Conservation (phyloP, 2,329 filamentous ascomycete genomes). For the Colletotrichum chlorophyti region DNA sequence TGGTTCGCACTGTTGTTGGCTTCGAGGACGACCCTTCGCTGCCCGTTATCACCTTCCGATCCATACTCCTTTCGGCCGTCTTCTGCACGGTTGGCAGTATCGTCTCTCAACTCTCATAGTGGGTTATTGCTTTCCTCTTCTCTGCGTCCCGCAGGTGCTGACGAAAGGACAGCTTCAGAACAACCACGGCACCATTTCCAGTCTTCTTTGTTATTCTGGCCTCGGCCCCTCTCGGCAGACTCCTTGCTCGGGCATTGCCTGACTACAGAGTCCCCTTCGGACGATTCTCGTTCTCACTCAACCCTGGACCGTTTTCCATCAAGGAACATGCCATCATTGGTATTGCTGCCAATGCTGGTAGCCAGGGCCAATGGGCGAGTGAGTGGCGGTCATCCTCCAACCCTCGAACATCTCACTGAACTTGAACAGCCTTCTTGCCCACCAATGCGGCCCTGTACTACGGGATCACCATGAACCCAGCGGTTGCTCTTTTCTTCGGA, state of each 20-base stretch:
- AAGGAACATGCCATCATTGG: constrained; percentile 66
- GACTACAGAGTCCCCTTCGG: constrained; percentile 54
- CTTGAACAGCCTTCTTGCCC: constrained; percentile 2
- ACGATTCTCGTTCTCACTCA: constrained; percentile 57
- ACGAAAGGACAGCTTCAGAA: constrained; percentile 62
- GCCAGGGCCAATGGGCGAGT: constrained; percentile 26
- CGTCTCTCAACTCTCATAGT: constrained; percentile 22
- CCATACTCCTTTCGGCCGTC: constrained; percentile 58
- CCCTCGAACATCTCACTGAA: neutral
- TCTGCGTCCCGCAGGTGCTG: neutral
- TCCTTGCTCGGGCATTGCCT: constrained; percentile 58
- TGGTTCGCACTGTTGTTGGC: constrained; percentile 62
- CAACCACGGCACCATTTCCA: constrained; percentile 63
- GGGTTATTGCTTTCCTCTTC: neutral
- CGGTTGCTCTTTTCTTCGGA: constrained; percentile 66
- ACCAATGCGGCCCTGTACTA: constrained; percentile 63
- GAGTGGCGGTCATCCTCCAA: neutral
- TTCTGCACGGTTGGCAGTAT: constrained; percentile 17
- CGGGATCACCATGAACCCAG: constrained; percentile 56
- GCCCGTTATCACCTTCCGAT: constrained; percentile 65
- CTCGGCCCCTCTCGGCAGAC: constrained; percentile 59
- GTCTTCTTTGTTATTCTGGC: constrained; percentile 69
- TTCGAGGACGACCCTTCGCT: constrained; percentile 62
- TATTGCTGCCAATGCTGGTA: constrained; percentile 49
- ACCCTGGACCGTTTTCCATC: constrained; percentile 62